Base-by-base conservation (phyloP, 2,329 filamentous ascomycete species). In the Sarocladium oryzae region DNA sequence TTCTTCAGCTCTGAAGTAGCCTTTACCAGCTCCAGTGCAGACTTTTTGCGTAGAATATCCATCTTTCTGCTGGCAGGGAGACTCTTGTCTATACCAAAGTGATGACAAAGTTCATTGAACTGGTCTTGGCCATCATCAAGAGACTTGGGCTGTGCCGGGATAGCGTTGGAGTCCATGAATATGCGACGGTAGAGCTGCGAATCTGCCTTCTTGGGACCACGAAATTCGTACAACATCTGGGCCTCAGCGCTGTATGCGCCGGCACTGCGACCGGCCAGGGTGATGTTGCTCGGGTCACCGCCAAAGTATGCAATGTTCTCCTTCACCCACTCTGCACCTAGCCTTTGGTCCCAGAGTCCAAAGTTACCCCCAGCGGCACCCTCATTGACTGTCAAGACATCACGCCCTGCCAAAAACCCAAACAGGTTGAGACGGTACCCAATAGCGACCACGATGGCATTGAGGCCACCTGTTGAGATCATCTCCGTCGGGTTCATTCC, bases 311-410 rank as follows among this genome's bases (percentile, higher is more conserved):
- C 55, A 45, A 79, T 75, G 53, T 78, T 71, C 5, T 69, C 60
- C 30, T 74, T 65, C 0, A 76, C 69, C 77, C 77, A 81, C 57
- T 77, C 66, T 8, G 77, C 60, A 0, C 75, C 76, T 11, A 73
- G 60, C 2, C 71, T 62, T 55, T 79, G 75, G 54, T 81, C 77
- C 58, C 68, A 70, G 0, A 74, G 61, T 1, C 71, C 71, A 53
- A 66, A 69, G 53, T 74, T 73, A 1, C 69, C 55, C 5, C 26
- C 55, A 61, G 28, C 60, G 9, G 37, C 20, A 15, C 37, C 37
- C 6, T 7, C 20, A 18, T 40, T 62, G 7, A 66, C 62, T 0
- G 50, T 43, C 1, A 61, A 48, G 3, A 74, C 61, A 10, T 70
- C 66, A 3, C 65, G 52, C 2, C 72, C 67, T 1, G 71, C 69